A percentile compares a stretch with the other conserved stretches of the same genome.
phyloP scores from a whole-genome alignment of 1,139 yeast species.

The Suhomyces ambrosiae region DNA sequence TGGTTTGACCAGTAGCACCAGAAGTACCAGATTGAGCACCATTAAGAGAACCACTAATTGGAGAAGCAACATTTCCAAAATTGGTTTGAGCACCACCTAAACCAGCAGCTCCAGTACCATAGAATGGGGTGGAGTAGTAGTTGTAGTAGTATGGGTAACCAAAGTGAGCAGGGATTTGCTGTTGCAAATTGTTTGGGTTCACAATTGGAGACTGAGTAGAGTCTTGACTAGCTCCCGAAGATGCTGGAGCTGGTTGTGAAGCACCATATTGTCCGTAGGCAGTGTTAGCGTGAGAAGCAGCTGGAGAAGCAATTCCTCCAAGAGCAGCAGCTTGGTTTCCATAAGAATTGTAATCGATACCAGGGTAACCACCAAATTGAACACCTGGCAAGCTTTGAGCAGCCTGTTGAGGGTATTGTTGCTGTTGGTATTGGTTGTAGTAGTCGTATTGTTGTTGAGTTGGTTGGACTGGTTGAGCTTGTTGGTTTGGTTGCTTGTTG shows the following conservation, averaged over 20 bases:
- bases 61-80: constrained; percentile 20
- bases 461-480: constrained; percentile 19
- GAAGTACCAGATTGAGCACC: constrained; percentile 16
- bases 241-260: constrained; percentile 22
- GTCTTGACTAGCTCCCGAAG: constrained; percentile 21
- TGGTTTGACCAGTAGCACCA: constrained; percentile 15
- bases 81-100: constrained; percentile 31
- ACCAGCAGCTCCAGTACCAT: constrained; percentile 35
- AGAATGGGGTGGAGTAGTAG: constrained; percentile 48
- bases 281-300: constrained; percentile 37
- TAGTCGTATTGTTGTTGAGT: constrained; percentile 31
- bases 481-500: constrained; percentile 17
- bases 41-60: constrained; percentile 13
- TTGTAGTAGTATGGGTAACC: constrained; percentile 51
- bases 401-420: constrained; percentile 46
- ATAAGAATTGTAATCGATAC: constrained; percentile 45
- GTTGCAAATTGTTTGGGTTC: constrained; percentile 31
- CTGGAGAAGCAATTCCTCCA: constrained; percentile 34
- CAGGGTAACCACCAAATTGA: constrained; percentile 50
- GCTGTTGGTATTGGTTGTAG: constrained; percentile 43
- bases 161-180: constrained; percentile 38
- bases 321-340: constrained; percentile 36
- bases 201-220: constrained; percentile 35
- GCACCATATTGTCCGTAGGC: constrained; percentile 30
- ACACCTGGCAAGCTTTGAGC: constrained; percentile 41